A percentile compares a stretch with the other conserved stretches of the same genome.
Evolutionary conservation across 441 rosid genomes (phyloP).

Genomic region (Corymbia citriodora): DNA sequence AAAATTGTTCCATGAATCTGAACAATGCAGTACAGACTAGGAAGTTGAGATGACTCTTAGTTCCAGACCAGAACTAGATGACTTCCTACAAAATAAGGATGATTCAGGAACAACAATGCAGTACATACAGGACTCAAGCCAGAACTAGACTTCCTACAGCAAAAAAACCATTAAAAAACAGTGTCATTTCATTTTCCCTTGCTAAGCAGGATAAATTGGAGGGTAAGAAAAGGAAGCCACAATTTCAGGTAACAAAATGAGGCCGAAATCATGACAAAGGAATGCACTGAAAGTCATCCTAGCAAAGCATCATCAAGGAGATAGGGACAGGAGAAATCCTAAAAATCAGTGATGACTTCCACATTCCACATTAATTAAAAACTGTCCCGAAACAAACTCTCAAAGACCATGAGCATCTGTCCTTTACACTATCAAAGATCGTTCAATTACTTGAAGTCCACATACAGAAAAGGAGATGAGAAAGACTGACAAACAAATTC

Average conservation of each 20-base stretch:
- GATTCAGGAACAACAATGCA: not conserved
- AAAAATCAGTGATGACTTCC: not conserved
- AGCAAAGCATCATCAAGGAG: not conserved
- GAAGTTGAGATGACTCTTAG: not conserved
- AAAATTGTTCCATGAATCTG: not conserved
- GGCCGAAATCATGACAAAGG: not conserved
- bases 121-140: not conserved
- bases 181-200: not conserved
- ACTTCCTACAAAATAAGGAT: not conserved
- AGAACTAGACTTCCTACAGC: not conserved
- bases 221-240: not conserved
- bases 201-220: not conserved
- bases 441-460: not conserved
- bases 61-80: not conserved
- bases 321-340: not conserved
- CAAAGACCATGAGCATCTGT: not conserved
- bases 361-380: not conserved
- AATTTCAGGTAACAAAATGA: not conserved
- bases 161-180: not conserved
- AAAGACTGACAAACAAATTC: not conserved
- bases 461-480: not conserved
- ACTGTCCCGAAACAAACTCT: not conserved
- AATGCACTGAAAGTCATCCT: not conserved
- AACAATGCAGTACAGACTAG: not conserved
- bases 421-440: not conserved